phyloP scores from a whole-genome alignment of 1,284 basidiomycete genomes.

The Apiotrichum montevideense region DNA sequence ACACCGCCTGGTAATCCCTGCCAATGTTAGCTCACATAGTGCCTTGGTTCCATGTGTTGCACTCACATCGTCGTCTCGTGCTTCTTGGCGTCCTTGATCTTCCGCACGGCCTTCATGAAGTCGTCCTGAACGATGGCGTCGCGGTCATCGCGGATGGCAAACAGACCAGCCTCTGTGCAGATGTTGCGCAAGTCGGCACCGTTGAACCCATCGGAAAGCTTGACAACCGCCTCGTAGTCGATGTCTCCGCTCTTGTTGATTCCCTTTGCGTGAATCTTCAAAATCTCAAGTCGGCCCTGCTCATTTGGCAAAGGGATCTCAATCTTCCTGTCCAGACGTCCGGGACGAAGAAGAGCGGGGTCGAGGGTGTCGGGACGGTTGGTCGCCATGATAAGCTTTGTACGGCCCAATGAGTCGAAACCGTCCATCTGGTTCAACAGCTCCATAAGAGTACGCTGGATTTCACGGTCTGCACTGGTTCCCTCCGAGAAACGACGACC shows the following conservation, averaged over 20 bases:
- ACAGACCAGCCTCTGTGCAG: slow-evolving; percentile 98
- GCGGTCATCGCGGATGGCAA: slow-evolving; percentile 92
- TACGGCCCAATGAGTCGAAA: slow-evolving; percentile 91
- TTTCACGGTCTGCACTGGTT: slow-evolving; percentile 96
- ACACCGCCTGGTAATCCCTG: slow-evolving; percentile 37
- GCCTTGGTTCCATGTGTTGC: too few species aligned
- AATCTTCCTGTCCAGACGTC: slow-evolving; percentile 94
- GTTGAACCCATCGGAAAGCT: slow-evolving; percentile 89
- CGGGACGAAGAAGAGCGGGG: slow-evolving; percentile 91
- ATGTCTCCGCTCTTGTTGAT: slow-evolving; percentile 94
- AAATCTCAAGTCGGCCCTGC: slow-evolving; percentile 85
- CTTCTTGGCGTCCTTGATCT: slow-evolving; percentile 93
- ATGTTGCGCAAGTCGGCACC: slow-evolving; percentile 95
- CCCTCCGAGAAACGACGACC: slow-evolving; percentile 96
- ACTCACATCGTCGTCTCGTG: slow-evolving; percentile 58
- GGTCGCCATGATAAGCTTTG: slow-evolving; percentile 98
- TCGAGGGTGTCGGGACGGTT: slow-evolving; percentile 96
- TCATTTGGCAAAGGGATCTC: slow-evolving; percentile 98
- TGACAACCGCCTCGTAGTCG: slow-evolving; percentile 95
- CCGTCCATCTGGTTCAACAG: slow-evolving; percentile 99
- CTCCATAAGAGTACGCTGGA: slow-evolving; percentile 99
- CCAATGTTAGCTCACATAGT: not conserved
- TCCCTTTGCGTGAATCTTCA: slow-evolving; percentile 93
- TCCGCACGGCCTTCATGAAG: slow-evolving; percentile 94
- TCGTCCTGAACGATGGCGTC: slow-evolving; percentile 92